Conservation (phyloP, 2,329 filamentous ascomycete species). For the Sphaerulina populicola region DNA sequence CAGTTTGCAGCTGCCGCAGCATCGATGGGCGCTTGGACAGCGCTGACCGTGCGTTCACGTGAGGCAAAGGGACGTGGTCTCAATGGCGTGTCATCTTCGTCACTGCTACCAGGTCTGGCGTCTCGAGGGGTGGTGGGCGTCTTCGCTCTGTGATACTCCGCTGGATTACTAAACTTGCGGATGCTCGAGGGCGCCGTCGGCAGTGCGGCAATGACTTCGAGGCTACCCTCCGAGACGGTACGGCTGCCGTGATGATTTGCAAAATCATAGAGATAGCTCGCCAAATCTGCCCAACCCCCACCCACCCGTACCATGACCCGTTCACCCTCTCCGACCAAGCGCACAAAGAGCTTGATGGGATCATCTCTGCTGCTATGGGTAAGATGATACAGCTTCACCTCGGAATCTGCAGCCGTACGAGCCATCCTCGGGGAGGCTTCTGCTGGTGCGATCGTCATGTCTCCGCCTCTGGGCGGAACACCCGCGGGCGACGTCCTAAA, state of each 20-base stretch:
- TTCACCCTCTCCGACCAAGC: slow-evolving; percentile 85
- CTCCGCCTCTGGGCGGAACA: slow-evolving; percentile 8
- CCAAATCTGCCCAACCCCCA: slow-evolving; percentile 95
- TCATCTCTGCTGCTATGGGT: slow-evolving; percentile 73
- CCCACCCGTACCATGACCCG: slow-evolving; percentile 97
- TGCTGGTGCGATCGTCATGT: slow-evolving; percentile 31
- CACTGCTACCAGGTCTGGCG: slow-evolving; percentile 14
- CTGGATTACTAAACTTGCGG: slow-evolving; percentile 27
- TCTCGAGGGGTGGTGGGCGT: slow-evolving; percentile 9
- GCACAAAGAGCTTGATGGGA: slow-evolving; percentile 90
- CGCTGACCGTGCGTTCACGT: slow-evolving; percentile 5
- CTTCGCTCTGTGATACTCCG: slow-evolving; percentile 18
- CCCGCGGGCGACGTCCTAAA: slow-evolving; percentile 14
- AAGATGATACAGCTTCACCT: slow-evolving; percentile 88
- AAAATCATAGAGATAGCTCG: slow-evolving; percentile 89
- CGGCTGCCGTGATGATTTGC: slow-evolving; percentile 82
- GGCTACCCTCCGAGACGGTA: slow-evolving; percentile 46
- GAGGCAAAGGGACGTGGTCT: slow-evolving; percentile 5
- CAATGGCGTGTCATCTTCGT: slow-evolving; percentile 10
- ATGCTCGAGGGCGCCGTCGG: slow-evolving; percentile 19
- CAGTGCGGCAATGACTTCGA: slow-evolving; percentile 47
- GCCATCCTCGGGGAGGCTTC: slow-evolving; percentile 30
- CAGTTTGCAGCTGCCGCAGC: slow-evolving; percentile 4
- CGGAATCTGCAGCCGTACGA: slow-evolving; percentile 35
- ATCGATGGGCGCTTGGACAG: slow-evolving; percentile 1